Percentiles rank a stretch among this genome's conserved stretches.
Conservation (phyloP, 192 early-diverging fungal genomes). For the Obelidium mucronatum region DNA sequence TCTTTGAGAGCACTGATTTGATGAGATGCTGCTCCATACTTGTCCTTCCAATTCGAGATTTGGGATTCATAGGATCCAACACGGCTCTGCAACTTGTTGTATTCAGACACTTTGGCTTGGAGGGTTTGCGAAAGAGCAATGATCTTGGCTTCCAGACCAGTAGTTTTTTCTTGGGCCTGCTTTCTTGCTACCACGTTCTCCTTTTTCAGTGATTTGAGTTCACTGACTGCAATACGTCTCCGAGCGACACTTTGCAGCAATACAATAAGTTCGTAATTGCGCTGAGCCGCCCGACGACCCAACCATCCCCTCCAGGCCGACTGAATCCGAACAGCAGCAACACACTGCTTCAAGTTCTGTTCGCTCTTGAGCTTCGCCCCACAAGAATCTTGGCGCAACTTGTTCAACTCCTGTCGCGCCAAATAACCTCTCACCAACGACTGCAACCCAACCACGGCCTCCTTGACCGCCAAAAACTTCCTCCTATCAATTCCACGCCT, state of each 20-base stretch:
- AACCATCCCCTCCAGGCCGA: constrained; percentile 67
- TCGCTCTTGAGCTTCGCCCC: background rate
- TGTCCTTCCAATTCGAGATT: constrained; percentile 71
- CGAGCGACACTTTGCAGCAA: constrained; percentile 11
- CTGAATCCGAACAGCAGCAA: constrained; percentile 82
- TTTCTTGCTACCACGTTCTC: constrained; percentile 40
- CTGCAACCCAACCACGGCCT: constrained; percentile 69
- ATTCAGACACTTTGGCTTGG: constrained; percentile 70
- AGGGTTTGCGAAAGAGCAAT: constrained; percentile 88
- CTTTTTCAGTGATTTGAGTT: background rate
- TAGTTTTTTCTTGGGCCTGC: background rate
- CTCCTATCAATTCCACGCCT: constrained; percentile 67
- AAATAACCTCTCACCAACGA: constrained; percentile 13
- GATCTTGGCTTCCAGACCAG: constrained; percentile 90
- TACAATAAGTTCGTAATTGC: constrained; percentile 45
- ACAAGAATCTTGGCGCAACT: background rate
- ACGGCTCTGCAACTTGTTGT: constrained; percentile 61
- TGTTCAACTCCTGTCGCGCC: constrained; percentile 6
- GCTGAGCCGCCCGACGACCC: constrained; percentile 64
- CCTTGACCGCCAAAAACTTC: constrained; percentile 48
- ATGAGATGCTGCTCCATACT: constrained; percentile 48
- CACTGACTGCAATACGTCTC: background rate
- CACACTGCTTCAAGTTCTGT: constrained; percentile 49
- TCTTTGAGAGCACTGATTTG: constrained; percentile 18
- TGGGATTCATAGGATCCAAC: constrained; percentile 69